Base-by-base conservation (phyloP, 2,329 filamentous ascomycete species). In the Colletotrichum scovillei region DNA sequence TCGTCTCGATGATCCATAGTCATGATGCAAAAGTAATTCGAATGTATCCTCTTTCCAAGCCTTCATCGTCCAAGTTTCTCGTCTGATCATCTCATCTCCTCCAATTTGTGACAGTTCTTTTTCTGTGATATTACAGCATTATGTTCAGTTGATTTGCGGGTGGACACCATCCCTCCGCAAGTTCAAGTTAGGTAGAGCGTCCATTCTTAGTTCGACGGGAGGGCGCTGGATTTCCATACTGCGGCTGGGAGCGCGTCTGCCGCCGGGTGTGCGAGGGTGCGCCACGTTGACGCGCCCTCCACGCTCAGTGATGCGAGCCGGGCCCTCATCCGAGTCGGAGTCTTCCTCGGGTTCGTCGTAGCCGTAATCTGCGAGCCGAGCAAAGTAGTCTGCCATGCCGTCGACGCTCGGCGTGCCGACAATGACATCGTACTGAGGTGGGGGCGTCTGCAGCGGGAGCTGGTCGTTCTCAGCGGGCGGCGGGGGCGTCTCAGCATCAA, bases 341-440 rank as follows among this genome's bases (percentile, higher is more conserved):
- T 95, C 84, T 0, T 84, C 83, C 1, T 82, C 82, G 7, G 75
- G 76, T 19, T 80, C 81, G 14, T 81, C 78, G 24, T 84, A 84
- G 2, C 94, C 92, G 69, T 94, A 93, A 75, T 94, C 89, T 0
- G 93, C 93, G 52, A 97, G 84, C 1, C 95, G 90, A 0, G 92
- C 87, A 80, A 98, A 98, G 81, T 98, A 98, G 78, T 98, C 95
- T 1, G 95, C 93, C 59, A 98, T 82, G 0, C 92, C 83, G 84
- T 95, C 82, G 80, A 94, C 86, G 83, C 91, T 87, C 28, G 90
- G 86, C 73, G 89, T 90, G 19, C 92, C 93, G 1, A 97, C 90
- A 49, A 97, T 93, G 4, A 88, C 87, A 72, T 96, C 94, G 80
- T 98, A 98, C 70, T 93, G 91, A 0, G 95, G 95, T 8, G 95